Percentiles rank a stretch among this genome's conserved stretches.
These are phyloP conservation scores for Phytophthora hybrid DNA, from an alignment of 352 stramenopile genomes.

Conservation along the genomic window DNA sequence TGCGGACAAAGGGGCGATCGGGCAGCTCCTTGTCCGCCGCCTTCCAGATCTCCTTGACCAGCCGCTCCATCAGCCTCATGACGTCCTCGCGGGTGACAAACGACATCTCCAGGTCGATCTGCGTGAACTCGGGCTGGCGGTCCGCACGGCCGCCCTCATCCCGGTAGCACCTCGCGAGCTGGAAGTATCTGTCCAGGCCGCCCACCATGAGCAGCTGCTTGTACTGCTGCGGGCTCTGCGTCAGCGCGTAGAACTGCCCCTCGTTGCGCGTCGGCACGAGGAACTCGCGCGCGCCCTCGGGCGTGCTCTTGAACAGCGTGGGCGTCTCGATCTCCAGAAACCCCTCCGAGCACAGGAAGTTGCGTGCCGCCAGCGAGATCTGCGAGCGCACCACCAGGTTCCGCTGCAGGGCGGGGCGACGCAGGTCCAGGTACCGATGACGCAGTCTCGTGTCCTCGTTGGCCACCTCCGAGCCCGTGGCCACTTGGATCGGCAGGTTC, in stretches of 20 bases:
- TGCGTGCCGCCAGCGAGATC: constrained; percentile 74
- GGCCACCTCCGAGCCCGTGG: constrained; percentile 54
- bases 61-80: constrained; percentile 76
- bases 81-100: constrained; percentile 83
- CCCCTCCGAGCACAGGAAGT: constrained; percentile 70
- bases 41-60: constrained; percentile 77
- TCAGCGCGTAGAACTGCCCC: constrained; percentile 88
- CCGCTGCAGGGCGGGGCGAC: constrained; percentile 73
- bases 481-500: constrained; percentile 71
- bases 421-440: constrained; percentile 85
- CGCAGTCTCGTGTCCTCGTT: constrained; percentile 83
- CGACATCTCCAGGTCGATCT: constrained; percentile 93
- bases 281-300: constrained; percentile 89
- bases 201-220: constrained; percentile 93
- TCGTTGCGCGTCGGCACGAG: constrained; percentile 78
- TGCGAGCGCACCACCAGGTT: constrained; percentile 84
- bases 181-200: constrained; percentile 90
- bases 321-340: constrained; percentile 92
- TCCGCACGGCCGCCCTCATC: constrained; percentile 90
- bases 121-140: constrained; percentile 92
- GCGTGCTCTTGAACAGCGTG: constrained; percentile 90
- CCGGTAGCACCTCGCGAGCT: constrained; percentile 91
- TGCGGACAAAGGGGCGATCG: constrained; percentile 57
- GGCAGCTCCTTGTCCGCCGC: constrained; percentile 55
- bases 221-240: constrained; percentile 93